Evolutionary conservation across 1,284 basidiomycete species (phyloP), one percentile per base, ranked within the genome.

Genomic region (Rhodotorula sp.): DNA sequence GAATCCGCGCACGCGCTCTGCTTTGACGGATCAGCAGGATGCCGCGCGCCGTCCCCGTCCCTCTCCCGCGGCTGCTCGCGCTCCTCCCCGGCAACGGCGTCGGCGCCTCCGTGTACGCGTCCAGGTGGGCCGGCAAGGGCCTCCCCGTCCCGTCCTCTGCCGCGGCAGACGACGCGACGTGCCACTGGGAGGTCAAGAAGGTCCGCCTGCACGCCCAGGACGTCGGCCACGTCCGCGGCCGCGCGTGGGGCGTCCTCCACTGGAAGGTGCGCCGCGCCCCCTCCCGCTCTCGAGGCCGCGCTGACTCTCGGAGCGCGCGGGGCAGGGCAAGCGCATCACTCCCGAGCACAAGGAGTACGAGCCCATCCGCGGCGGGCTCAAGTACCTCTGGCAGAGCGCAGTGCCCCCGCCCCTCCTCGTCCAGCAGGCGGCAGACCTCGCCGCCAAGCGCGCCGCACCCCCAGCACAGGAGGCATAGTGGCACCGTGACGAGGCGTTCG

Each of bases 141-240:
- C 88, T 91, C 73, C 77, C 81, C 60, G 84, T 86, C 41, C 74
- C 74, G 8, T 19, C 66, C 9, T 13, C 57, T 46, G 22, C 55
- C 13, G 13, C 36, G 29, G 0, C 32, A 12, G 37, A 34, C 27
- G 61, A 56, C n/a, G n/a, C 29, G 27, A 27, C 51, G 48, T 89
- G 87, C 69, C 90, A 87, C 78, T 93, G 90, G 89, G 81, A 87
- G 61, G 85, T 93, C 58, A 90, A 89, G 13, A 83, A 85, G 76
- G 85, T 89, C 37, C 82, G 83, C 70, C 85, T 92, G 76, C 90
- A 27, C 27, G 6, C 50, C 9, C 37, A n/a, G 46, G 61, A 91
- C 81, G 82, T 83, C 54, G 87, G 88, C 76, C 89, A 90, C n/a
- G 84, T 81, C 44, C 88, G 90, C 75, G 91, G 90, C 6, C 90